These are phyloP conservation scores for Sclerotinia borealis DNA, from an alignment of 2,329 filamentous ascomycete species.

Conservation along the genomic window DNA sequence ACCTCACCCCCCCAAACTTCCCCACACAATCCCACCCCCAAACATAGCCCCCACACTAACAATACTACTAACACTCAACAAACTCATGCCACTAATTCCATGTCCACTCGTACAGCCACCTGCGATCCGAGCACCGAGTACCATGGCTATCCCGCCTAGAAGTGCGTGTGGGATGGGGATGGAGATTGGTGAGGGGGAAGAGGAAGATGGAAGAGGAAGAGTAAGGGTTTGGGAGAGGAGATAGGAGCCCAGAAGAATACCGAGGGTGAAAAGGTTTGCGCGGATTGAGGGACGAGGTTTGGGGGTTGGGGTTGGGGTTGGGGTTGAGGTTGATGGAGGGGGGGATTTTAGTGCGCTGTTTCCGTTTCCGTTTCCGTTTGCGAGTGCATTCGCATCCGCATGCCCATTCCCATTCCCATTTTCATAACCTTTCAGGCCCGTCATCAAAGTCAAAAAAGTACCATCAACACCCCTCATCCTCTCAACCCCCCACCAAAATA, in stretches of 20 bases:
- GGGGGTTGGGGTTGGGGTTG: neutral
- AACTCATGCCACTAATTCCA: slow-evolving; percentile 61
- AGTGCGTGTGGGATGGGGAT: slow-evolving; percentile 19
- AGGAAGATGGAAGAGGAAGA: slow-evolving; percentile 6
- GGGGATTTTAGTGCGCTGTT: neutral
- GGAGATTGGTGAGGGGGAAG: neutral
- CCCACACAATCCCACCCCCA: slow-evolving; percentile 40
- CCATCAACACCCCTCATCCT: neutral
- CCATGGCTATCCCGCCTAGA: slow-evolving; percentile 51
- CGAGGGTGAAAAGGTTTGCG: slow-evolving; percentile 40
- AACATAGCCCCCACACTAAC: slow-evolving; percentile 55
- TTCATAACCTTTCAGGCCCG: neutral
- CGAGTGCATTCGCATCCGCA: neutral
- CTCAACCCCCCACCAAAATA: slow-evolving; percentile 38
- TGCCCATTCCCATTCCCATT: neutral
- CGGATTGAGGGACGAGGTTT: neutral
- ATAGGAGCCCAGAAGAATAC: slow-evolving; percentile 44
- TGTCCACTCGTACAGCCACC: slow-evolving; percentile 65
- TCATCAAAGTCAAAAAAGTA: neutral
- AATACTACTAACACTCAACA: slow-evolving; percentile 55
- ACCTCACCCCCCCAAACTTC: neutral
- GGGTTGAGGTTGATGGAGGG: too few relatives aligned
- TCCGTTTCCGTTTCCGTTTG: neutral
- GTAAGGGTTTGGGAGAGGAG: slow-evolving; percentile 9
- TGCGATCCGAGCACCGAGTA: slow-evolving; percentile 54